Evolutionary conservation across 768 basidiomycete genomes (phyloP).

Genomic region (Phylloporus arenicola): DNA sequence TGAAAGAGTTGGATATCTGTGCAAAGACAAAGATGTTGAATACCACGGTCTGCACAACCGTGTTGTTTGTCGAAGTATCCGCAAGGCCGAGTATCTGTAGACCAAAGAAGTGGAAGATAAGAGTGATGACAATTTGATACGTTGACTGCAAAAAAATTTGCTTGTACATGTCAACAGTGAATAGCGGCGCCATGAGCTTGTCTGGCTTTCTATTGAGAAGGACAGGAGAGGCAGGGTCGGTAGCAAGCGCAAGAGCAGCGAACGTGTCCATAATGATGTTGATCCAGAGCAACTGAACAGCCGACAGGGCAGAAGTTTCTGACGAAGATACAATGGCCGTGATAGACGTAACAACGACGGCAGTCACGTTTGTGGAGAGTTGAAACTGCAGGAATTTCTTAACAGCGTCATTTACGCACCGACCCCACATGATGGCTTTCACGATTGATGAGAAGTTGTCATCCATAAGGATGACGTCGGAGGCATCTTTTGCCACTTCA

Average conservation of each 20-base stretch:
- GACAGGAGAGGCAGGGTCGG: constrained; percentile 81
- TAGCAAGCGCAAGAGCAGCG: constrained; percentile 94
- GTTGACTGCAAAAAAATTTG: constrained; percentile 87
- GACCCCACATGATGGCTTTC: constrained; percentile 98
- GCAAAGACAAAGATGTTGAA: constrained; percentile 99
- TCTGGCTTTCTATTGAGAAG: constrained; percentile 90
- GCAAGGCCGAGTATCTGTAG: constrained; percentile 59
- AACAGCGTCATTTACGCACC: constrained; percentile 96
- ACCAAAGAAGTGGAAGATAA: constrained; percentile 88
- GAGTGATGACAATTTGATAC: constrained; percentile 78
- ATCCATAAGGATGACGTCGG: constrained; percentile 98
- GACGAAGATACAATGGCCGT: constrained; percentile 74
- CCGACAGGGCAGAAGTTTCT: constrained; percentile 84
- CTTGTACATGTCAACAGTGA: constrained; percentile 94
- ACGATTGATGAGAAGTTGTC: constrained; percentile 96
- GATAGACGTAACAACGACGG: constrained; percentile 89
- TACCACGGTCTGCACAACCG: constrained; percentile 74
- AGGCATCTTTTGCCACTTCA: constrained; percentile 98
- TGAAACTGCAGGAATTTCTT: constrained; percentile 98
- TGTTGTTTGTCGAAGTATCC: constrained; percentile 29
- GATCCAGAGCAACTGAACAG: constrained; percentile 97
- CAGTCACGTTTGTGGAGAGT: constrained; percentile 90
- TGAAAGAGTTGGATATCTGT: constrained; percentile 94
- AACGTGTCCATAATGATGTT: constrained; percentile 99
- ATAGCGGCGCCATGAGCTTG: constrained; percentile 80